These are phyloP conservation scores for Candida gorgasii DNA, from an alignment of 805 yeast genomes.

Conservation along the genomic window DNA sequence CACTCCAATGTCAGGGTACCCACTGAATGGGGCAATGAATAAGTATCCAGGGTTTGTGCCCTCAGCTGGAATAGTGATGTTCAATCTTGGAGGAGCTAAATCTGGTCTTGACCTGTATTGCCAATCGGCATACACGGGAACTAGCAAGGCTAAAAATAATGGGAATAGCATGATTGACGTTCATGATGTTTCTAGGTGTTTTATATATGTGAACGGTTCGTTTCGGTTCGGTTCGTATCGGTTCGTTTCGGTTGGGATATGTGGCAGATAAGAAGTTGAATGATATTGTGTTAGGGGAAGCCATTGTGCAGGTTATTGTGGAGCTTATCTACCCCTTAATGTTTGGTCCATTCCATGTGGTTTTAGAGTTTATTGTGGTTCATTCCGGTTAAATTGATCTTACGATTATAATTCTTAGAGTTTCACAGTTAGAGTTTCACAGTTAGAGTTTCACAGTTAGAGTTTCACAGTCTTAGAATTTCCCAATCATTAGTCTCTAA, in stretches of 20 bases:
- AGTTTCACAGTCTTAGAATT: too few relatives aligned
- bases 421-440: too few relatives aligned
- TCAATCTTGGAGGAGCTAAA: constrained; percentile 31
- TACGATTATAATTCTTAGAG: too few relatives aligned
- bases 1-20: constrained; percentile 19
- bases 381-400: too few relatives aligned
- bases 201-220: neutral
- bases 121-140: constrained; percentile 25
- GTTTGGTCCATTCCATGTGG: too few relatives aligned
- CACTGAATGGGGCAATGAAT: constrained; percentile 31
- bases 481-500: too few relatives aligned
- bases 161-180: constrained; percentile 2
- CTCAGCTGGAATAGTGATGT: constrained; percentile 26
- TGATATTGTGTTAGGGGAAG: too few relatives aligned
- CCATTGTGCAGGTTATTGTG: too few relatives aligned
- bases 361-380: too few relatives aligned
- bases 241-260: neutral
- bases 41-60: constrained; percentile 27
- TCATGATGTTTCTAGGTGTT: neutral
- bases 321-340: too few relatives aligned
- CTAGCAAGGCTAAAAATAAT: constrained; percentile 9
- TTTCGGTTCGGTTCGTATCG: constrained; percentile 2
- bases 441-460: too few relatives aligned
- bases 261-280: neutral
- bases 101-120: constrained; percentile 37